Conservation (phyloP, 208 protist species). For the Leishmania gerbilli region DNA sequence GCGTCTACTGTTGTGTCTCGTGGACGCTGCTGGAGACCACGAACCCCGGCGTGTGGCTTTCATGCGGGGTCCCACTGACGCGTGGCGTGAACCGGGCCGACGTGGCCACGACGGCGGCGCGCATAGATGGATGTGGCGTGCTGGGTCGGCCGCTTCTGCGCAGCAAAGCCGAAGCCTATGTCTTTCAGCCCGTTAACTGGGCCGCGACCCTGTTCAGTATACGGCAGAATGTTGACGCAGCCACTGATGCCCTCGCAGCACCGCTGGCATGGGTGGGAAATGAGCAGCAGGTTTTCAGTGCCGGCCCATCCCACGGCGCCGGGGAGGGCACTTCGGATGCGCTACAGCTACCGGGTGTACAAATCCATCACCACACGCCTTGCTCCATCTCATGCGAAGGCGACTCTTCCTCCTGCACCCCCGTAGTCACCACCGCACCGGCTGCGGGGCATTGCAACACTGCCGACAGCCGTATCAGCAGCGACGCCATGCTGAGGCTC, state of each 20-base stretch:
- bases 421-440: conserved; percentile 1
- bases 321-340: not conserved
- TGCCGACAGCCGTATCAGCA: conserved; percentile 6
- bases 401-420: not conserved
- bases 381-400: not conserved
- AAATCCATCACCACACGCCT: not conserved
- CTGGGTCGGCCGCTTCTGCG: conserved; percentile 39
- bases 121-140: conserved; percentile 45
- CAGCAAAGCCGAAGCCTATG: conserved; percentile 15
- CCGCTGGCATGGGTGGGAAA: not conserved
- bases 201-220: not conserved
- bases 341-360: not conserved
- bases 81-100: conserved; percentile 28
- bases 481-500: conserved; percentile 14
- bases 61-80: conserved; percentile 55
- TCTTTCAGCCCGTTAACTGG: conserved; percentile 26
- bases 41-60: conserved; percentile 35
- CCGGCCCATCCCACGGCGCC: not conserved
- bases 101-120: conserved; percentile 17
- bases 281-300: not conserved
- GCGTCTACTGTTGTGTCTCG: conserved; percentile 43
- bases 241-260: conserved; percentile 3
- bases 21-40: conserved; percentile 43
- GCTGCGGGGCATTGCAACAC: not conserved
- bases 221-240: not conserved